Evolutionary conservation across 2,329 filamentous ascomycete genomes (phyloP).

Genomic region (Claviceps sp.): DNA sequence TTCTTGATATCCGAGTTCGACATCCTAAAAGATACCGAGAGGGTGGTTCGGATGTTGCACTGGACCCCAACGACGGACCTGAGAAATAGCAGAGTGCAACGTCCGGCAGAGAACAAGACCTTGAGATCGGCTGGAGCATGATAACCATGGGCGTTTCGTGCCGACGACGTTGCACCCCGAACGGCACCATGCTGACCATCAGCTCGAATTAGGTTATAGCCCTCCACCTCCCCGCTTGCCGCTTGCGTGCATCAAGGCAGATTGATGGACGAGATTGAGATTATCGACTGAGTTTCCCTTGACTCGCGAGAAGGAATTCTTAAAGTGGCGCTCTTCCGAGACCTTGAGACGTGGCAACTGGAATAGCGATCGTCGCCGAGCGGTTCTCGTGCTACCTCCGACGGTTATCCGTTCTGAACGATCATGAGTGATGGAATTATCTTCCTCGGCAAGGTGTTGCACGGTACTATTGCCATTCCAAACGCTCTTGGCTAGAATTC

Average conservation of each 20-base stretch:
- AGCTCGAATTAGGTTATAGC: background rate
- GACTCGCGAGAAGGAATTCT: no score
- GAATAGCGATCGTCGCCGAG: background rate
- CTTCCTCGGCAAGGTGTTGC: background rate
- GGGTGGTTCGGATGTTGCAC: conserved; percentile 3
- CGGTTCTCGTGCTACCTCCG: background rate
- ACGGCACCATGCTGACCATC: background rate
- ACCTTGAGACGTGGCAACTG: background rate
- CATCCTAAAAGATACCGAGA: conserved; percentile 2
- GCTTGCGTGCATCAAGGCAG: background rate
- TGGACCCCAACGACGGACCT: conserved; percentile 1
- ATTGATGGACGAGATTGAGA: background rate
- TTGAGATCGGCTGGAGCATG: background rate
- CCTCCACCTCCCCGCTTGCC: background rate
- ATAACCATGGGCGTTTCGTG: background rate
- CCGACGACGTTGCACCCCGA: background rate
- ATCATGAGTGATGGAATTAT: background rate
- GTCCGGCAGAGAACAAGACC: background rate
- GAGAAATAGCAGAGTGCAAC: background rate
- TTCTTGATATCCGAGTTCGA: background rate
- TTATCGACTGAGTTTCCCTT: no score
- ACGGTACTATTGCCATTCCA: background rate
- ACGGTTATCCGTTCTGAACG: background rate
- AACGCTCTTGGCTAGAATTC: background rate
- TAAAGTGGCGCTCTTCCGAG: conserved; percentile 1